Base-by-base conservation (phyloP, 2,329 filamentous ascomycete species). In the Fonsecaea monophora region DNA sequence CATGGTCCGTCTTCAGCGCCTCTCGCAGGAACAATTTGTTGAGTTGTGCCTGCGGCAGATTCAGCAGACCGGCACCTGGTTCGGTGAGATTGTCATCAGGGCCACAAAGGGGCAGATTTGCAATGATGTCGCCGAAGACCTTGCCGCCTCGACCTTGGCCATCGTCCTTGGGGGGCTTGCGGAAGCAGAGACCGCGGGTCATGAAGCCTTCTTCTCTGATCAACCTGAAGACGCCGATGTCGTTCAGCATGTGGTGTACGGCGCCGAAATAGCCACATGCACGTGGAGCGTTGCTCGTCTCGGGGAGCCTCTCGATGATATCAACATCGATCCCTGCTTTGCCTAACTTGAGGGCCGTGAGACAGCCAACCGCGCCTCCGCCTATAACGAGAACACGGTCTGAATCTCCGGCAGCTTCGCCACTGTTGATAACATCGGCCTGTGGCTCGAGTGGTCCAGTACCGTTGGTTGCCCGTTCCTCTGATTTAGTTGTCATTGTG, bases 311-410 rank as follows among this genome's bases (percentile, higher is more conserved):
- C 67, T 76, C 77, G 53, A 81, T 68, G 48, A 81, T 70, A 12
- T 68, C 70, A 48, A 77, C 75, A 18, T 75, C 71, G 12, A 80
- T 75, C 6, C 72, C 64, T 1, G 75, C 75, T 64, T 77, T 74
- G 1, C 74, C 71, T 48, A 82, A 76, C 25, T 79, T 76, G 34
- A 80, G 74, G 3, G 78, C 78, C 50, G 79, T 76, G 60, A 81
- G 77, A 25, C 80, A 77, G 21, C 80, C 79, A 1, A 79, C 77
- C 55, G 77, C 79, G 25, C 79, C 79, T 7, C 78, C 79, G 45
- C 80, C 79, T 53, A 78, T 75, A 34, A 71, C 53, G 45, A 69
- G 62, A 18, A 71, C 67, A 21, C 13, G 38, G 25, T 57, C 58
- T 25, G 45, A 5, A 50, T 18, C 1, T 18, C 40, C 6, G n/a